Conservation (phyloP, 139 green algal species). For the Pseudopediastrum boryanum region DNA sequence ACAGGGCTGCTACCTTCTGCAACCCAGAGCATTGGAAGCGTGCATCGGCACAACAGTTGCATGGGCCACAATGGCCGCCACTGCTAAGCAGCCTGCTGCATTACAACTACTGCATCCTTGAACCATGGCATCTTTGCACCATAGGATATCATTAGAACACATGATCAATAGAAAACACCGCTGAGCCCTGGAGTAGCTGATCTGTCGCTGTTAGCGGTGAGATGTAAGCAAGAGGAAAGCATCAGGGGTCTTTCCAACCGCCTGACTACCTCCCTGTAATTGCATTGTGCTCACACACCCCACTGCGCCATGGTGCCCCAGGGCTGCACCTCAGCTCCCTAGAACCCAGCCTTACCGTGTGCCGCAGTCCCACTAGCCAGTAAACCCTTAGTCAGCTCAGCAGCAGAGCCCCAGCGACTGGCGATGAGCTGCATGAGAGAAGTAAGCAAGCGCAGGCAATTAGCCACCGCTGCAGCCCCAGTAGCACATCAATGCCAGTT, state of each 20-base stretch:
- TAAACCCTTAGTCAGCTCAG: conserved; percentile 57
- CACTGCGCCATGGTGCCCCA: background rate
- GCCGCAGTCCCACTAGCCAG: conserved; percentile 50
- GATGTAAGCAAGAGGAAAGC: conserved; percentile 1
- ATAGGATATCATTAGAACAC: too few relatives aligned
- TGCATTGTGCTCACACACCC: background rate
- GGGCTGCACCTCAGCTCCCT: background rate
- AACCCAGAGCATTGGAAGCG: too few relatives aligned
- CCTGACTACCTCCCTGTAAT: background rate
- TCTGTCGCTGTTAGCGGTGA: too few relatives aligned
- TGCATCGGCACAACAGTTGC: too few relatives aligned
- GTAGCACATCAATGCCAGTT: background rate
- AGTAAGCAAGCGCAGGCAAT: background rate
- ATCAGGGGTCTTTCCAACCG: background rate
- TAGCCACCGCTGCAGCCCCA: background rate
- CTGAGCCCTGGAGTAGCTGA: too few relatives aligned
- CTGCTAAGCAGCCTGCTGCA: too few relatives aligned
- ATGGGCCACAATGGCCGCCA: too few relatives aligned
- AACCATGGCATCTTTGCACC: too few relatives aligned
- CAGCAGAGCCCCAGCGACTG: conserved; percentile 84
- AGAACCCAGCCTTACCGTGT: background rate
- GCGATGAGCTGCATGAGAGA: conserved; percentile 60
- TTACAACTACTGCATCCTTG: too few relatives aligned
- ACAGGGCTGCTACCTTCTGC: too few relatives aligned
- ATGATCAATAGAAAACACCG: too few relatives aligned